These are phyloP conservation scores for Phoenix dactylifera DNA, from an alignment of 176 grass and related monocot genomes.

Conservation along the genomic window DNA sequence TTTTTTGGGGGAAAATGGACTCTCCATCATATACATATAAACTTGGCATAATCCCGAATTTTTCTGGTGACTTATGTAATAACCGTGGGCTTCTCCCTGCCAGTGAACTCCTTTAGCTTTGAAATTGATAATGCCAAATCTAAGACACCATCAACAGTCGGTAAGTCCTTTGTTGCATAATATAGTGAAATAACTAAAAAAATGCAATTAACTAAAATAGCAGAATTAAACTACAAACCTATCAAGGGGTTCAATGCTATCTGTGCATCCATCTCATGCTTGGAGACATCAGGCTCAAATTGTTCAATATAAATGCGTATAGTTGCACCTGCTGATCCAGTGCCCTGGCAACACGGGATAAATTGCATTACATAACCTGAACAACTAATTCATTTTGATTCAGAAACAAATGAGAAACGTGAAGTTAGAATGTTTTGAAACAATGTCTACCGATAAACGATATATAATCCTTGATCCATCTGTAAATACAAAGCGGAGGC, in stretches of 20 bases:
- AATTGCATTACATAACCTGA: not conserved
- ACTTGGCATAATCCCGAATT: not conserved
- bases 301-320: slow-evolving; percentile 78
- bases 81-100: slow-evolving; percentile 74
- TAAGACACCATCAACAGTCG: slow-evolving; percentile 11
- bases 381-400: slow-evolving; percentile 5
- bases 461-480: slow-evolving; percentile 87
- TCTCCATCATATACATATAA: too few relatives aligned
- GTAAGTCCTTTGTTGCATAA: too few relatives aligned
- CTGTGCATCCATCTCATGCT: slow-evolving; percentile 66
- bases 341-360: slow-evolving; percentile 47
- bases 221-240: slow-evolving; percentile 29
- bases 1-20: too few relatives aligned
- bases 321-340: slow-evolving; percentile 86
- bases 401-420: not conserved
- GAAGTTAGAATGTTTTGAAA: too few relatives aligned
- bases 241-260: slow-evolving; percentile 63
- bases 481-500: slow-evolving; percentile 79
- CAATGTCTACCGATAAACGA: slow-evolving; percentile 56
- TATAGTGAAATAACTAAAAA: not conserved
- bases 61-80: slow-evolving; percentile 40
- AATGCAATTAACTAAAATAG: not conserved
- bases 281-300: slow-evolving; percentile 60
- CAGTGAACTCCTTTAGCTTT: slow-evolving; percentile 78
- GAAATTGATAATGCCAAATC: slow-evolving; percentile 75